A percentile compares a stretch with the other conserved stretches of the same genome.
Evolutionary conservation across 305 asterid species (phyloP).

Genomic region (Fraxinus sp.): DNA sequence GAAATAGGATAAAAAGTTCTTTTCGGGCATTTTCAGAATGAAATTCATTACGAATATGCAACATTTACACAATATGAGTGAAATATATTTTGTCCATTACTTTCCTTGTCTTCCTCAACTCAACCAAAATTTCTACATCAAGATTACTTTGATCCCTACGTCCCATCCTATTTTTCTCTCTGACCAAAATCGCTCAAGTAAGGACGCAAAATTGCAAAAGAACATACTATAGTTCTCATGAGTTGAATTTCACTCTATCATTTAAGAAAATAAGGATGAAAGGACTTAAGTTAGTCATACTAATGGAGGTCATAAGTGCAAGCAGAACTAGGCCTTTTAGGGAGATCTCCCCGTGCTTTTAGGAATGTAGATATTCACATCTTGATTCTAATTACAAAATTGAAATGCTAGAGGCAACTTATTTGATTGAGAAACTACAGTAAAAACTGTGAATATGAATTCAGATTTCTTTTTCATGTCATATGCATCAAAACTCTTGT

Average conservation of each 20-base stretch:
- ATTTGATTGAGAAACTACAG: not conserved
- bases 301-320: not conserved
- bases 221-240: not conserved
- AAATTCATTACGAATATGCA: not conserved
- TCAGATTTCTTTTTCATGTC: not conserved
- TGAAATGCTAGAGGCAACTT: not conserved
- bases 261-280: not conserved
- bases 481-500: not conserved
- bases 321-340: not conserved
- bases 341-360: not conserved
- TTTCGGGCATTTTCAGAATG: not conserved
- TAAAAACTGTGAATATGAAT: not conserved
- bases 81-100: not conserved
- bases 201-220: not conserved
- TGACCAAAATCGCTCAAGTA: not conserved
- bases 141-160: not conserved
- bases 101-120: not conserved
- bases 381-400: not conserved
- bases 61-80: not conserved
- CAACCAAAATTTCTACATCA: not conserved
- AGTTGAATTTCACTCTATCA: not conserved
- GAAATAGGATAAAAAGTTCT: not conserved
- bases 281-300: not conserved
- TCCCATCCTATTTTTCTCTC: not conserved
- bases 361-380: not conserved